Percentiles rank a stretch among this genome's conserved stretches.
Conservation (phyloP, 2,329 filamentous ascomycete genomes). For the Trichoderma sp. region DNA sequence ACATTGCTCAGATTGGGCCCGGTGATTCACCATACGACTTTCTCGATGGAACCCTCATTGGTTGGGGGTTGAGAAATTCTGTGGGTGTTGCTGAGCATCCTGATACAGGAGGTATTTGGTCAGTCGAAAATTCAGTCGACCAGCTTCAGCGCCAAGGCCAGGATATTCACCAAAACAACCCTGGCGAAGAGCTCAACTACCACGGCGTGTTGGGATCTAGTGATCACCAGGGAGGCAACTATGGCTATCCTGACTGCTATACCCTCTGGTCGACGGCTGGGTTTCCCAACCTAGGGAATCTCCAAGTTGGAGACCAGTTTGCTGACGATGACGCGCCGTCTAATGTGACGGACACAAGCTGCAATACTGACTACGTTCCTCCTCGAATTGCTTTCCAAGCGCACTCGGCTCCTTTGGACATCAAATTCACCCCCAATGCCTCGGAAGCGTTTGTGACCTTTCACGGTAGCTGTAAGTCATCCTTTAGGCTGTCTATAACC, state of each 20-base stretch:
- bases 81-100: slow-evolving; percentile 68
- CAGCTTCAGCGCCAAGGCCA: slow-evolving; percentile 54
- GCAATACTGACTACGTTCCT: slow-evolving; percentile 42
- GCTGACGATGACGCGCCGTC: slow-evolving; percentile 34
- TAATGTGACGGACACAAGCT: slow-evolving; percentile 44
- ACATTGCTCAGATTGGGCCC: slow-evolving; percentile 36
- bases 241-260: slow-evolving; percentile 70
- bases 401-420: slow-evolving; percentile 69
- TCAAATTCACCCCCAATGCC: slow-evolving; percentile 61
- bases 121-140: slow-evolving; percentile 71
- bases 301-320: slow-evolving; percentile 53
- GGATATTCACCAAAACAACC: slow-evolving; percentile 68
- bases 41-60: slow-evolving; percentile 47
- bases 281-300: slow-evolving; percentile 40
- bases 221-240: slow-evolving; percentile 49
- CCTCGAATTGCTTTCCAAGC: slow-evolving; percentile 60
- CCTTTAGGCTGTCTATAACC: slow-evolving; percentile 3
- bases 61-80: slow-evolving; percentile 72
- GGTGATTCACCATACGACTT: slow-evolving; percentile 42
- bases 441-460: slow-evolving; percentile 65
- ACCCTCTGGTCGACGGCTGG: slow-evolving; percentile 58
- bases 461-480: slow-evolving; percentile 65
- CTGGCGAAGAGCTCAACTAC: slow-evolving; percentile 72
- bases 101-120: slow-evolving; percentile 50
- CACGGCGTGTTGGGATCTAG: slow-evolving; percentile 54